Conservation (phyloP, 257 asterid species). For the Marsdenia floribunda region DNA sequence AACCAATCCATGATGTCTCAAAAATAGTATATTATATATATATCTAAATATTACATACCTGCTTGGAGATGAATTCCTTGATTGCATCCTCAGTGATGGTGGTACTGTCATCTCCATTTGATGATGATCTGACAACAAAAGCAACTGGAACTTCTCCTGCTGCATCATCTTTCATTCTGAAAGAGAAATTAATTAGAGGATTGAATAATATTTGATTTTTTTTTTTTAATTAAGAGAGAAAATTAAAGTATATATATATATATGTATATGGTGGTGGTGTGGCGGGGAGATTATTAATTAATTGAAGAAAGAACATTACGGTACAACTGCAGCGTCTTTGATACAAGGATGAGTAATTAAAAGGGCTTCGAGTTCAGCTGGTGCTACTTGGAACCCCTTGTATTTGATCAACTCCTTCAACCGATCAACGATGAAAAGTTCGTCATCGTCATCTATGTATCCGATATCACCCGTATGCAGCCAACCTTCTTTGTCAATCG, state of each 20-base stretch:
- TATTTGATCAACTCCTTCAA: constrained; percentile 74
- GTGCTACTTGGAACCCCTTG: constrained; percentile 93
- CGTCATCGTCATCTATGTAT: constrained; percentile 70
- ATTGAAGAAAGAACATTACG: constrained; percentile 33
- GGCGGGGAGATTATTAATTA: no score
- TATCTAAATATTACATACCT: constrained; percentile 24
- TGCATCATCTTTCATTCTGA: constrained; percentile 72
- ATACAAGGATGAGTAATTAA: constrained; percentile 61
- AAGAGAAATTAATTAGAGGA: not conserved
- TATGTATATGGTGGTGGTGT: no score
- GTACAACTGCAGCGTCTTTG: constrained; percentile 80
- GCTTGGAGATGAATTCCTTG: constrained; percentile 69
- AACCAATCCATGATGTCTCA: no score
- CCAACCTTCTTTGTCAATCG: constrained; percentile 91
- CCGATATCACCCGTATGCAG: constrained; percentile 91
- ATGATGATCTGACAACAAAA: constrained; percentile 44
- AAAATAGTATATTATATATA: no score
- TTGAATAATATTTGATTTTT: not conserved
- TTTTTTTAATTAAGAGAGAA: no score
- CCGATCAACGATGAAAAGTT: constrained; percentile 85
- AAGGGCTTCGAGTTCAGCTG: constrained; percentile 88
- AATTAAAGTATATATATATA: no score
- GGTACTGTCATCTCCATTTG: constrained; percentile 34
- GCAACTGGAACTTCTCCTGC: constrained; percentile 98
- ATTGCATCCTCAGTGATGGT: constrained; percentile 61